Base-by-base conservation (phyloP, 139 green algal species). In the Microglena sp. region DNA sequence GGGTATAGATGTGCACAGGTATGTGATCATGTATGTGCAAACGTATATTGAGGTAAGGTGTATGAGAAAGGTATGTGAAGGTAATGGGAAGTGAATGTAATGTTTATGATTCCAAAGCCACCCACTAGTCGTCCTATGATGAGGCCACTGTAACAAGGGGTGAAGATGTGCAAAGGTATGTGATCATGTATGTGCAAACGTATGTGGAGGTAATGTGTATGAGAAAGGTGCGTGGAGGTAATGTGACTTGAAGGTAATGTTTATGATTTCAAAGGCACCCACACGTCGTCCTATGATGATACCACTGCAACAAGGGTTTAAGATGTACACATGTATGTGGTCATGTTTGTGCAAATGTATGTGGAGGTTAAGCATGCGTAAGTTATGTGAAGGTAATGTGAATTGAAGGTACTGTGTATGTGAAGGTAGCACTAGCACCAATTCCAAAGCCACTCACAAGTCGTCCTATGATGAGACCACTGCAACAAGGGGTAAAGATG, bases 381-480 rank as follows among this genome's bases (percentile, higher is more conserved):
- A 95, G 72, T 71, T 94, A 95, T 2, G 82, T 71, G 28, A 86
- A 87, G n/a, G 89, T 82, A 21, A 89, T 78, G 21, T 88, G 83
- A 0, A 5, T 4, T 28, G 21, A 34, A 34, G 46, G 87, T 86
- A 15, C 78, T 87, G 0, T 80, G 62, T 18, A 87, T 87, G 26
- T 33, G 6, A 8, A 43, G 5, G 24, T 34, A 4, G 6, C n/a
- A n/a, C n/a, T 35, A 62, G 5, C 6, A 21, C 11, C 5, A 18
- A 95, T 88, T 40, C 89, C 88, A 0, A 95, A 3, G 1, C 89
- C 89, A 1, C 84, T 62, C 2, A 94, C 5, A 1, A 90, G 59
- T 0, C 87, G 80, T 0, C 89, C 89, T 6, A 82, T 28, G 3
- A 92, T 55, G 43, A 95, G 68, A 21, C 50, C 69, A 30, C 81